phyloP scores from a whole-genome alignment of 2,329 filamentous ascomycete genomes.

The Paraphaeosphaeria minitans region DNA sequence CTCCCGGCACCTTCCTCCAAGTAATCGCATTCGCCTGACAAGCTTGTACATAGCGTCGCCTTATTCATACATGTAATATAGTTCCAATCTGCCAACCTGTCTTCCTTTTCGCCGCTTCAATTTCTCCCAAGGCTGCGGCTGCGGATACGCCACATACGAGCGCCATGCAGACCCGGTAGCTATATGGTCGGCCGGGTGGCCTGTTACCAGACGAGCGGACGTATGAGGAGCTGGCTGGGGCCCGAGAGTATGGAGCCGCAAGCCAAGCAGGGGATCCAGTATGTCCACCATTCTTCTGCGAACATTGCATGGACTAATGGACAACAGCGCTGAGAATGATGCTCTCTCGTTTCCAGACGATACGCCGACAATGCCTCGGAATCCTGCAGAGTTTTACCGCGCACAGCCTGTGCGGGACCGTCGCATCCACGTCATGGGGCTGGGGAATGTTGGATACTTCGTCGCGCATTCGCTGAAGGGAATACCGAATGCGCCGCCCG shows the following conservation, averaged over 20 bases:
- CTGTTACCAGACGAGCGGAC: constrained; percentile 31
- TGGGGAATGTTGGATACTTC: constrained; percentile 81
- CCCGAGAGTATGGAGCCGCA: constrained; percentile 17
- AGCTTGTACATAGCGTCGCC: constrained; percentile 9
- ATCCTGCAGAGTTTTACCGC: constrained; percentile 42
- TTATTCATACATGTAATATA: constrained; percentile 21
- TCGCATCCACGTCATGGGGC: constrained; percentile 69
- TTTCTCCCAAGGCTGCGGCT: constrained; percentile 53
- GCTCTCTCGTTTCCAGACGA: constrained; percentile 13
- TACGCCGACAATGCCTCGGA: constrained; percentile 5
- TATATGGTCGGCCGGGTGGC: constrained; percentile 51
- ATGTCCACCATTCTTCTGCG: background rate
- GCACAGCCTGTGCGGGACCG: constrained; percentile 31
- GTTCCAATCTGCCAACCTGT: constrained; percentile 47
- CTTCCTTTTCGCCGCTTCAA: constrained; percentile 45
- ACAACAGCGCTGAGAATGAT: constrained; percentile 21
- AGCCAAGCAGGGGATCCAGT: constrained; percentile 23
- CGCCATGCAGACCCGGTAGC: constrained; percentile 52
- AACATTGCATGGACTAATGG: constrained; percentile 14
- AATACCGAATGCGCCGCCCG: constrained; percentile 66
- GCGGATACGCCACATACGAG: constrained; percentile 48
- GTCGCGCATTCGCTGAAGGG: constrained; percentile 74
- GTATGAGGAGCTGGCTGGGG: constrained; percentile 27
- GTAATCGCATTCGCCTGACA: background rate
- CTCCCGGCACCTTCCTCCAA: constrained; percentile 17